Evolutionary conservation across 441 rosid genomes (phyloP).

Genomic region (Gossypium laxum): DNA sequence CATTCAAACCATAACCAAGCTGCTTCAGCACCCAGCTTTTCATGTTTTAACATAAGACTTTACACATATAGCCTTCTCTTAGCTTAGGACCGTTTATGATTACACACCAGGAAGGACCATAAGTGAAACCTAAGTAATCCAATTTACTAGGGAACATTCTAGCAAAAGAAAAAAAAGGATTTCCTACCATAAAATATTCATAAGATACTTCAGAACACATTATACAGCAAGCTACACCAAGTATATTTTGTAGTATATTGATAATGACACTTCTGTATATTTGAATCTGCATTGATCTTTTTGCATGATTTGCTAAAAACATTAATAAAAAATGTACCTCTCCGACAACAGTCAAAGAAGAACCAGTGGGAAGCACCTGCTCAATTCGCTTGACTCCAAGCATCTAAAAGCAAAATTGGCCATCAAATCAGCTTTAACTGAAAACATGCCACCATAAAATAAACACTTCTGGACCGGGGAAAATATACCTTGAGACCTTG

Average conservation of each 20-base stretch:
- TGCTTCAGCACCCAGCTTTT: conserved; percentile 4
- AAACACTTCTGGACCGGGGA: conserved; percentile 11
- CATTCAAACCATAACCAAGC: not conserved
- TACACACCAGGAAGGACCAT: not conserved
- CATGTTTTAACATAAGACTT: not conserved
- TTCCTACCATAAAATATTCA: not conserved
- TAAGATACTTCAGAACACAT: not conserved
- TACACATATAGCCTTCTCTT: not conserved
- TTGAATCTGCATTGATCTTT: not conserved
- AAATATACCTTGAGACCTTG: conserved; percentile 81
- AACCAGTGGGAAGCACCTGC: conserved; percentile 79
- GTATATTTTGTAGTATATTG: not conserved
- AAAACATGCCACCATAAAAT: not conserved
- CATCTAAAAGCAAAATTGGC: conserved; percentile 46
- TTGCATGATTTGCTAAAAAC: not conserved
- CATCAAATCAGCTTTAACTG: conserved; percentile 17
- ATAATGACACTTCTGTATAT: not conserved
- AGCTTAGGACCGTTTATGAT: not conserved
- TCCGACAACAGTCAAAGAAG: conserved; percentile 82
- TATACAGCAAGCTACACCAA: not conserved
- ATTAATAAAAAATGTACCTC: conserved; percentile 43
- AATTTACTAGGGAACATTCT: not conserved
- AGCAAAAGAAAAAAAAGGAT: not conserved
- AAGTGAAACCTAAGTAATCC: conserved; percentile 3
- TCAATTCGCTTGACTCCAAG: conserved; percentile 96